Percentiles rank a stretch among this genome's conserved stretches.
Evolutionary conservation across 2,329 filamentous ascomycete genomes (phyloP).

Genomic region (Cercospora sesami): DNA sequence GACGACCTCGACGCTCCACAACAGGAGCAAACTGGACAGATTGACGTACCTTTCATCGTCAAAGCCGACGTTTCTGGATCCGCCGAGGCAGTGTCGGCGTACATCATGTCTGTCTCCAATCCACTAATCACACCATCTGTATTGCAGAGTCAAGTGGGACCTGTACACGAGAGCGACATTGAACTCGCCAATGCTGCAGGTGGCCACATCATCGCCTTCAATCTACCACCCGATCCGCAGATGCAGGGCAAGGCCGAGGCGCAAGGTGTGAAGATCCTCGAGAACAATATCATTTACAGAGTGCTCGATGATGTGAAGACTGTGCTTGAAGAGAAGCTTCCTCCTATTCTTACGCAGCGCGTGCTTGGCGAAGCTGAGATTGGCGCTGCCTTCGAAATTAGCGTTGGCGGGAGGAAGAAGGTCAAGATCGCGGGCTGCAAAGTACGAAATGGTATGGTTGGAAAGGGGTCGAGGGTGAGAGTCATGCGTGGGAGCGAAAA

Average conservation of each 20-base stretch:
- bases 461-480: slow-evolving; percentile 63
- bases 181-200: slow-evolving; percentile 78
- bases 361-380: slow-evolving; percentile 89
- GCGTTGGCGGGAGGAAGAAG: slow-evolving; percentile 67
- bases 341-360: slow-evolving; percentile 64
- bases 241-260: slow-evolving; percentile 70
- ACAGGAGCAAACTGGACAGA: slow-evolving; percentile 51
- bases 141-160: slow-evolving; percentile 74
- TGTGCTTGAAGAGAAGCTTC: slow-evolving; percentile 67
- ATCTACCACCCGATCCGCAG: slow-evolving; percentile 63
- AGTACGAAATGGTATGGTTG: slow-evolving; percentile 76
- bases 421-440: slow-evolving; percentile 83
- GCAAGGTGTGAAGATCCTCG: slow-evolving; percentile 72
- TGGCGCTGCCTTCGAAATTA: slow-evolving; percentile 79
- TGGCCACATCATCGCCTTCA: slow-evolving; percentile 83
- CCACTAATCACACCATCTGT: slow-evolving; percentile 78
- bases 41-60: slow-evolving; percentile 75
- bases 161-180: slow-evolving; percentile 81
- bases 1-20: slow-evolving; percentile 33
- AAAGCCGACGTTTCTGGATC: slow-evolving; percentile 94
- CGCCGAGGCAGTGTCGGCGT: slow-evolving; percentile 81
- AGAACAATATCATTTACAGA: slow-evolving; percentile 85
- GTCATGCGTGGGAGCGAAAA: slow-evolving; percentile 68
- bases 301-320: slow-evolving; percentile 71
- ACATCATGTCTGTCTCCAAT: slow-evolving; percentile 75